A percentile compares a stretch with the other conserved stretches of the same genome.
phyloP scores from a whole-genome alignment of 2,329 filamentous ascomycete genomes.

The Pseudopithomyces chartarum region DNA sequence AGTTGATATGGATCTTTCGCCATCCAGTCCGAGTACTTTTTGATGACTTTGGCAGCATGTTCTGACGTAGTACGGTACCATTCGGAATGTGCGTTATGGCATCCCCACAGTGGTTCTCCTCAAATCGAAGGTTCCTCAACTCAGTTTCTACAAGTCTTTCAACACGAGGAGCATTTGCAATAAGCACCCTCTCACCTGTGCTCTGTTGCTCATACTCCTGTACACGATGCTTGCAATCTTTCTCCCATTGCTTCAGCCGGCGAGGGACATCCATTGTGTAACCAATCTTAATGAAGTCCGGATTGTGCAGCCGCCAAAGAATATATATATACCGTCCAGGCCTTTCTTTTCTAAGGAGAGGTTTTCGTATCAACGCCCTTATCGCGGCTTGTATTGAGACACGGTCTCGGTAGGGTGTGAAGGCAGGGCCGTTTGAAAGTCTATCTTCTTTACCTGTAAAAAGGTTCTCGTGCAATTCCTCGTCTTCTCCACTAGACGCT shows the following conservation, averaged over 20 bases:
- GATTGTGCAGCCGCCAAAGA: slow-evolving; percentile 2
- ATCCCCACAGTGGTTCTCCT: slow-evolving; percentile 6
- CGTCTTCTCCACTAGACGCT: background rate
- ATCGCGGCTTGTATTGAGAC: background rate
- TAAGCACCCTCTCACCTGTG: slow-evolving; percentile 1
- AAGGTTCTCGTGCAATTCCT: background rate
- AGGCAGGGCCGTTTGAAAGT: background rate
- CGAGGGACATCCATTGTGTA: background rate
- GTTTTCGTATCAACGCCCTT: background rate
- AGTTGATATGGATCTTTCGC: slow-evolving; percentile 5
- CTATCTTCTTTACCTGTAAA: background rate
- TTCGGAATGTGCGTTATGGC: background rate
- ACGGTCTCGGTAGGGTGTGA: background rate
- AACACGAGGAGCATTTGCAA: slow-evolving; percentile 6
- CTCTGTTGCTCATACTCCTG: slow-evolving; percentile 3
- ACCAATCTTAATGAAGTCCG: slow-evolving; percentile 3
- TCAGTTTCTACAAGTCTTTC: slow-evolving; percentile 1
- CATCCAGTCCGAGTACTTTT: slow-evolving; percentile 10
- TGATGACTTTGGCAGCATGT: slow-evolving; percentile 10
- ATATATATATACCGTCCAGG: slow-evolving; percentile 1
- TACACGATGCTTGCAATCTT: slow-evolving; percentile 5
- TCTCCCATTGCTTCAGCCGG: background rate
- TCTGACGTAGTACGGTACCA: slow-evolving; percentile 7
- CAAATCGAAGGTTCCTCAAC: slow-evolving; percentile 2
- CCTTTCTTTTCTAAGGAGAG: background rate